These are phyloP conservation scores for Gyromitra esculenta DNA, from an alignment of 2,329 filamentous ascomycete species.

Conservation along the genomic window DNA sequence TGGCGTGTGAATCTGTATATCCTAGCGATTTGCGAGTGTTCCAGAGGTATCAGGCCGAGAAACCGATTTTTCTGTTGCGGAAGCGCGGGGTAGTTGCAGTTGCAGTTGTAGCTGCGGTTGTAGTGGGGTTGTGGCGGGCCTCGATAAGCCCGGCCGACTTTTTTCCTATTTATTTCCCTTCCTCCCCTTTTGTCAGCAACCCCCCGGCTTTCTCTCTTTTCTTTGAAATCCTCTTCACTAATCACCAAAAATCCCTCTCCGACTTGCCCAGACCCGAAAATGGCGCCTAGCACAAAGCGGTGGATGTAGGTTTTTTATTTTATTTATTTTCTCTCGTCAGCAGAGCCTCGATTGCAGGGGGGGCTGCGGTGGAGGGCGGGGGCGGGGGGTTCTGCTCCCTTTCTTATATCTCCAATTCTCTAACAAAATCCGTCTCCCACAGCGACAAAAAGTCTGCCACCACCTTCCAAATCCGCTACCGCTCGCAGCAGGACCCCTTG, in stretches of 20 bases:
- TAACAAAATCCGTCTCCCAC: slow-evolving; percentile 59
- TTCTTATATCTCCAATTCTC: slow-evolving; percentile 8
- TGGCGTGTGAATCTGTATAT: slow-evolving; percentile 59
- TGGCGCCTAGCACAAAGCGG: slow-evolving; percentile 74
- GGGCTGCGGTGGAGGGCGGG: too few relatives aligned
- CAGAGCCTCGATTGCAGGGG: slow-evolving; percentile 42
- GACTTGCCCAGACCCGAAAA: slow-evolving; percentile 62
- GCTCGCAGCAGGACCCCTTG: slow-evolving; percentile 94
- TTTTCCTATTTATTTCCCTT: slow-evolving; percentile 13
- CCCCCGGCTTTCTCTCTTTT: slow-evolving; percentile 13
- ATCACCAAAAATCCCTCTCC: background rate
- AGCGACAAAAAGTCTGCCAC: slow-evolving; percentile 90
- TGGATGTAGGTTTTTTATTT: slow-evolving; percentile 70
- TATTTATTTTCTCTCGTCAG: slow-evolving; percentile 58
- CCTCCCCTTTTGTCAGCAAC: slow-evolving; percentile 38
- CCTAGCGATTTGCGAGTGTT: background rate
- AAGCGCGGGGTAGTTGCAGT: slow-evolving; percentile 21
- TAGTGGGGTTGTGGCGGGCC: slow-evolving; percentile 14
- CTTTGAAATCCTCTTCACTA: background rate
- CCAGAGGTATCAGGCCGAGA: background rate
- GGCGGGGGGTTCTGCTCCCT: background rate
- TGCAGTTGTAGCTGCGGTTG: background rate
- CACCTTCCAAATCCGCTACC: slow-evolving; percentile 93
- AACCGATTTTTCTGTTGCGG: background rate
- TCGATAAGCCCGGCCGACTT: background rate